Base-by-base conservation (phyloP, 768 basidiomycete species). In the Leccinum barrowsii region DNA sequence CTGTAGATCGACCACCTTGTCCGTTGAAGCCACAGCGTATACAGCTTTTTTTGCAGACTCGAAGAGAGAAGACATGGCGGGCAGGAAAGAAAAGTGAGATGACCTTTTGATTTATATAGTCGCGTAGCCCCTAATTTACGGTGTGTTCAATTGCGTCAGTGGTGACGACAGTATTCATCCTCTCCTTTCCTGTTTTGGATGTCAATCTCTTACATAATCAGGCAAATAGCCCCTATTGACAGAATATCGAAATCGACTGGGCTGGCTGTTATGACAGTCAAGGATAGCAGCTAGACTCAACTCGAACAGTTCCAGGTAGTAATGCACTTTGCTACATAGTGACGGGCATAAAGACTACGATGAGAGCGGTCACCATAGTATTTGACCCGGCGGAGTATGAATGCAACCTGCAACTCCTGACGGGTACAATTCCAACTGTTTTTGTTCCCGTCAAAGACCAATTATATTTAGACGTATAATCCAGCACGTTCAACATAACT, bases 1-100 rank as follows among this genome's bases (percentile, higher is more conserved):
- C 55, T 67, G 64, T 50, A 74, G 24, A 52, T 71, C 68, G 42
- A 13, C 57, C 5, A 65, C 51, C 60, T 70, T 72, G 46, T 60
- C 52, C 1, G 67, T 62, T 35, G 63, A 26, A 21, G 59, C 55
- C 10, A 54, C 32, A 3, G 49, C 19, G 7, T 54, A 44, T n/a
- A 66, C 49, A 11, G 42, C 46, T 51, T 64, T 58, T 49, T 64
- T 65, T 10, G 63, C 59, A 30, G 61, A 57, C 40, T 68, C 59
- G 3, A 26, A 17, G 40, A 60, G 21, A 55, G 62, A 55, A 28
- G 70, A 53, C 62, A 65, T 67, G 53, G 35, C 28, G 8, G 28
- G 24, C 32, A 24, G 7, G 24, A 52, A 37, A 21, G 12, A 8
- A 11, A 30, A 21, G 3, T 8, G 5, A 37, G 28, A 6, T 0